Evolutionary conservation across 2,329 filamentous ascomycete genomes (phyloP).

Genomic region (Xylariales sp.): DNA sequence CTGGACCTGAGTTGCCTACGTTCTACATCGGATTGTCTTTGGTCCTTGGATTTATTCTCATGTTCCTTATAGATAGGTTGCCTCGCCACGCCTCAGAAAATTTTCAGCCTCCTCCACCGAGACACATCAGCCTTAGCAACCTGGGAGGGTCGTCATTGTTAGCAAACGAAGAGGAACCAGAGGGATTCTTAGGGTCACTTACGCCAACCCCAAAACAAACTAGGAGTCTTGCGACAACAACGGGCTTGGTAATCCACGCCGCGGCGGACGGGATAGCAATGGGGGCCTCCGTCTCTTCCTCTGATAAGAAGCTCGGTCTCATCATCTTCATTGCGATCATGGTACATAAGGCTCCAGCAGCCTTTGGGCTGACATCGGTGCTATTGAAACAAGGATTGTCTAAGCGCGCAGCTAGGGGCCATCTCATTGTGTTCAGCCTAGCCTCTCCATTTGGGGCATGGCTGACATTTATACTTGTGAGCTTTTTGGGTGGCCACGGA

Average conservation of each 20-base stretch:
- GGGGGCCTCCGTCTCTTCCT: slow-evolving; percentile 84
- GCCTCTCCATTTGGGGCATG: slow-evolving; percentile 90
- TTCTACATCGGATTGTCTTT: slow-evolving; percentile 89
- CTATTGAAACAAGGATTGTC: slow-evolving; percentile 90
- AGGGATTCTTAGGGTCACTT: slow-evolving; percentile 69
- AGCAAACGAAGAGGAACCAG: slow-evolving; percentile 65
- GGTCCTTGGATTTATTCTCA: slow-evolving; percentile 89
- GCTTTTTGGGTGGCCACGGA: slow-evolving; percentile 73
- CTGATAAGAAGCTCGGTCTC: slow-evolving; percentile 80
- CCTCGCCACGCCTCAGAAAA: slow-evolving; percentile 77
- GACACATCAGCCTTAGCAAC: slow-evolving; percentile 90
- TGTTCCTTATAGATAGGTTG: slow-evolving; percentile 94
- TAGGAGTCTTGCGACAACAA: slow-evolving; percentile 82
- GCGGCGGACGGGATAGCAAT: slow-evolving; percentile 95
- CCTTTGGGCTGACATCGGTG: slow-evolving; percentile 92
- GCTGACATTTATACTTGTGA: slow-evolving; percentile 82
- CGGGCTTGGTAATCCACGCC: slow-evolving; percentile 94
- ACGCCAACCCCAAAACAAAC: slow-evolving; percentile 68
- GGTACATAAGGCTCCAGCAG: slow-evolving; percentile 96
- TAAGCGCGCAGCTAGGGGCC: slow-evolving; percentile 84
- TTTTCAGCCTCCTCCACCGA: slow-evolving; percentile 73
- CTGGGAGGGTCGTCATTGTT: slow-evolving; percentile 67
- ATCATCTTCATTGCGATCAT: slow-evolving; percentile 97
- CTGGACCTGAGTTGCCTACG: slow-evolving; percentile 66
- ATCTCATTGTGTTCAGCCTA: slow-evolving; percentile 90